Percentiles rank a stretch among this genome's conserved stretches.
phyloP scores from a whole-genome alignment of 345 rosid species.

The Populus deltoides region DNA sequence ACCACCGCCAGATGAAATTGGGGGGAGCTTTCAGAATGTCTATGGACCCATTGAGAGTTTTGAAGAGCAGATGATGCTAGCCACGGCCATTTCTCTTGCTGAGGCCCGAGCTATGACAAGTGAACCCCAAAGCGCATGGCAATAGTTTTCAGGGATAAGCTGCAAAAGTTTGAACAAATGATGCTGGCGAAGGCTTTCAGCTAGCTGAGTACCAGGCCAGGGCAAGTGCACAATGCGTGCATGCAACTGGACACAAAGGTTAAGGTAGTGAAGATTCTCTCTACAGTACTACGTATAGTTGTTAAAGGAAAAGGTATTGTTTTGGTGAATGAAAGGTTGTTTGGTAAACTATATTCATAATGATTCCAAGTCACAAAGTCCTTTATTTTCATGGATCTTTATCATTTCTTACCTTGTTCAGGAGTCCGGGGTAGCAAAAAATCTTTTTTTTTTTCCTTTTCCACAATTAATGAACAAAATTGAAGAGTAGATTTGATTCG shows the following conservation, averaged over 20 bases:
- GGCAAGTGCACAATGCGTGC: slow-evolving; percentile 12
- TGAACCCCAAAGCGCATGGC: slow-evolving; percentile 64
- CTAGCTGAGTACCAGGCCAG: slow-evolving; percentile 19
- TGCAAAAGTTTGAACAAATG: slow-evolving; percentile 16
- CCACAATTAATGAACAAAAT: too few species aligned
- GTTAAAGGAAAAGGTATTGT: slow-evolving; percentile 20
- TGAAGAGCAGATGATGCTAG: slow-evolving; percentile 97
- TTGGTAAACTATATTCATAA: slow-evolving; percentile 19
- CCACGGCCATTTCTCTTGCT: slow-evolving; percentile 91
- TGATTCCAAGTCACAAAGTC: slow-evolving; percentile 7
- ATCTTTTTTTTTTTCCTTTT: too few species aligned
- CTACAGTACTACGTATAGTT: slow-evolving; percentile 16
- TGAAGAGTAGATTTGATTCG: too few species aligned
- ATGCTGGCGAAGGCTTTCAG: slow-evolving; percentile 15
- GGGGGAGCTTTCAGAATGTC: slow-evolving; percentile 28
- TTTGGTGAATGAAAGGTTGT: slow-evolving; percentile 31
- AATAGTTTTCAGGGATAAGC: slow-evolving; percentile 33
- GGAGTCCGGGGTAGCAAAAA: background rate
- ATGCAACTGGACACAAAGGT: slow-evolving; percentile 8
- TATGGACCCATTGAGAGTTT: slow-evolving; percentile 66
- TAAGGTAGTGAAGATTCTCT: slow-evolving; percentile 24
- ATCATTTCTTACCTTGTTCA: slow-evolving; percentile 3
- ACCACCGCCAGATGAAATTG: slow-evolving; percentile 37
- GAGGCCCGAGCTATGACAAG: slow-evolving; percentile 62
- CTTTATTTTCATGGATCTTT: background rate